A percentile compares a stretch with the other conserved stretches of the same genome.
Conservation (phyloP, 2,329 filamentous ascomycete genomes). For the Colletotrichum siamense region DNA sequence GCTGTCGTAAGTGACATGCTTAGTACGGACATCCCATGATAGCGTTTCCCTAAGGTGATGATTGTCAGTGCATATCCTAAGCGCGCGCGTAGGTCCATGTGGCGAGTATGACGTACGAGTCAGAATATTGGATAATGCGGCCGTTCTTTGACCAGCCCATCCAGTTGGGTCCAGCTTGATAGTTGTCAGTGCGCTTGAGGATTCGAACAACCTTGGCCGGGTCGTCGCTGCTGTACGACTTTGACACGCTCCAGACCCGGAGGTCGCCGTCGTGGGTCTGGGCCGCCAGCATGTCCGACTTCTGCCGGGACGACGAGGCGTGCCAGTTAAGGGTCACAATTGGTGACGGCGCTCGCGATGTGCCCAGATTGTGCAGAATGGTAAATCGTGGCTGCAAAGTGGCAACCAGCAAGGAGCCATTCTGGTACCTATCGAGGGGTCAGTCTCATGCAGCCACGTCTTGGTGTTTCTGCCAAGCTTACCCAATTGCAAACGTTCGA, state of each 20-base stretch:
- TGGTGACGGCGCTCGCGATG: conserved; percentile 81
- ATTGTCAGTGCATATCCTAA: conserved; percentile 39
- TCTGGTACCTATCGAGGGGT: conserved; percentile 74
- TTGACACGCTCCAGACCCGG: conserved; percentile 95
- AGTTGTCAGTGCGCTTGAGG: conserved; percentile 79
- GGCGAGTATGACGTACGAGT: conserved; percentile 65
- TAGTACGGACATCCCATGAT: conserved; percentile 98
- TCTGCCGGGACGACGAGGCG: conserved; percentile 92
- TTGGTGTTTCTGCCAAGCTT: conserved; percentile 32
- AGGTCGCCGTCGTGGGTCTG: conserved; percentile 92
- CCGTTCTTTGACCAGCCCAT: conserved; percentile 99
- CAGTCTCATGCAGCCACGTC: background rate
- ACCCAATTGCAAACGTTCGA: conserved; percentile 96
- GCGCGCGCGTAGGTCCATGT: conserved; percentile 50
- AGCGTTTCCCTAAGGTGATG: conserved; percentile 74
- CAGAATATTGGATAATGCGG: conserved; percentile 89
- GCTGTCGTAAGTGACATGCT: conserved; percentile 88
- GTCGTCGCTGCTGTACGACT: conserved; percentile 73
- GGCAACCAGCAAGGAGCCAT: conserved; percentile 91
- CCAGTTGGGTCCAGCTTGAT: conserved; percentile 83
- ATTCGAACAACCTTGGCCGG: conserved; percentile 88
- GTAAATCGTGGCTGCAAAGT: conserved; percentile 91
- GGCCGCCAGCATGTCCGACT: conserved; percentile 96
- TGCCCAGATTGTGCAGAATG: conserved; percentile 90
- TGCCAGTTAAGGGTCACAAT: conserved; percentile 93